Base-by-base conservation (phyloP, 129 eudicot species). In the Dittrichia graveolens region DNA sequence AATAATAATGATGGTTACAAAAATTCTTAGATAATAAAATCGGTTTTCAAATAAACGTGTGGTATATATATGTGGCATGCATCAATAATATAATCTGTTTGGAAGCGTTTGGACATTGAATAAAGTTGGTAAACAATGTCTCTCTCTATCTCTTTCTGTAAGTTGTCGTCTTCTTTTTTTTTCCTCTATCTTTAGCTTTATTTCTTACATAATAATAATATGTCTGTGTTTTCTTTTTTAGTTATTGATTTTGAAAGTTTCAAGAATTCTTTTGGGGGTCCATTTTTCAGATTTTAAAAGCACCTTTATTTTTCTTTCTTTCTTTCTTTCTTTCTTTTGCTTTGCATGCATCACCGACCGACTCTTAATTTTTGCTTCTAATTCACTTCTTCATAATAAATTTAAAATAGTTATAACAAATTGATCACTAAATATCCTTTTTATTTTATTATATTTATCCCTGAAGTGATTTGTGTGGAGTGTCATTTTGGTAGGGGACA, bases 171-270 rank as follows among this genome's bases (percentile, higher is more conserved):
- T 62, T 78, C 66, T 53, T 53, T 77, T 55, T 65, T 47, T 49
- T n/a, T n/a, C n/a, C n/a, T 49, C 15, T 14, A 55, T 43, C 74
- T 75, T 75, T 75, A 75, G 80, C 74, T 75, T 75, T n/a, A n/a
- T n/a, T 75, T 56, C 74, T 66, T 53, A 55, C 76, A 69, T 24
- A 24, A 24, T 24, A 24, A 24, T 24, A 2, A 24, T 24, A 24
- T 77, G 11, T 77, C 8, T n/a, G 64, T 78, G 61, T 71, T 71
- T 78, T 71, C 82, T 78, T 78, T 78, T 73, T 43, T 71, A 35
- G 66, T 50, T 61, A 48, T 24, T 63, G 76, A 75, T 75, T 78
- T 71, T 78, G 82, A 71, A 63, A 78, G 77, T 71, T 78, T 78
- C 77, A 71, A 78, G 77, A 75, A 75, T 56, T 56, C 65, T 75